These are phyloP conservation scores for Xylaria arbuscula DNA, from an alignment of 2,329 filamentous ascomycete species.

Conservation along the genomic window DNA sequence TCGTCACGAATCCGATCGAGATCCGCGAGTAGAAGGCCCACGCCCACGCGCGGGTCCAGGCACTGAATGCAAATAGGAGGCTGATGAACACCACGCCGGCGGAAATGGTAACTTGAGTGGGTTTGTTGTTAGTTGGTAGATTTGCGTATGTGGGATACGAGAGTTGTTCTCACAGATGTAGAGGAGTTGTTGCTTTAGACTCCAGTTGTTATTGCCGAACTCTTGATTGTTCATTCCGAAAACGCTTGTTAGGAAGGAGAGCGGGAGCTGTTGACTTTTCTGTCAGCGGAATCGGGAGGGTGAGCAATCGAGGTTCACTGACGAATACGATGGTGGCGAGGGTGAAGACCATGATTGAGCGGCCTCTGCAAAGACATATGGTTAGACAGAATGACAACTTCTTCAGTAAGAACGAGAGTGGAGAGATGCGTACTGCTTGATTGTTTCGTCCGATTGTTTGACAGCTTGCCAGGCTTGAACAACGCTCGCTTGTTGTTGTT, in stretches of 20 bases:
- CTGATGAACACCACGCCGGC: constrained; percentile 29
- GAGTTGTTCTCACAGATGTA: constrained; percentile 45
- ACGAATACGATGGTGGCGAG: constrained; percentile 61
- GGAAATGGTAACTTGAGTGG: constrained; percentile 22
- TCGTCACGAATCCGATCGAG: background rate
- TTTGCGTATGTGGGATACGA: background rate
- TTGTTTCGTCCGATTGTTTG: constrained; percentile 54
- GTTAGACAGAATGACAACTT: background rate
- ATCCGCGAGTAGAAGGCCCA: constrained; percentile 19
- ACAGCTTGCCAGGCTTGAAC: constrained; percentile 57
- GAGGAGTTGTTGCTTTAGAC: constrained; percentile 25
- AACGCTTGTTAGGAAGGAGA: constrained; percentile 54
- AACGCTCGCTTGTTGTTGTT: constrained; percentile 60
- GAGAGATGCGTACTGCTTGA: constrained; percentile 48
- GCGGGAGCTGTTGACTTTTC: constrained; percentile 46
- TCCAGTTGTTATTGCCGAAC: constrained; percentile 33
- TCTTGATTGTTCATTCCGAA: constrained; percentile 55
- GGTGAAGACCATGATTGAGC: constrained; percentile 60
- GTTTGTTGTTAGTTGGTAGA: background rate
- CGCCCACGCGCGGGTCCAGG: constrained; percentile 15
- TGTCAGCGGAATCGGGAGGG: background rate
- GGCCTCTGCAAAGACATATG: constrained; percentile 42
- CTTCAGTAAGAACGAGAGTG: background rate
- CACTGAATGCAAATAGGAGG: constrained; percentile 29
- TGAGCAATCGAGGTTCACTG: constrained; percentile 34